Conservation (phyloP, 495 filamentous ascomycete genomes). For the Neohortaea acidophila region DNA sequence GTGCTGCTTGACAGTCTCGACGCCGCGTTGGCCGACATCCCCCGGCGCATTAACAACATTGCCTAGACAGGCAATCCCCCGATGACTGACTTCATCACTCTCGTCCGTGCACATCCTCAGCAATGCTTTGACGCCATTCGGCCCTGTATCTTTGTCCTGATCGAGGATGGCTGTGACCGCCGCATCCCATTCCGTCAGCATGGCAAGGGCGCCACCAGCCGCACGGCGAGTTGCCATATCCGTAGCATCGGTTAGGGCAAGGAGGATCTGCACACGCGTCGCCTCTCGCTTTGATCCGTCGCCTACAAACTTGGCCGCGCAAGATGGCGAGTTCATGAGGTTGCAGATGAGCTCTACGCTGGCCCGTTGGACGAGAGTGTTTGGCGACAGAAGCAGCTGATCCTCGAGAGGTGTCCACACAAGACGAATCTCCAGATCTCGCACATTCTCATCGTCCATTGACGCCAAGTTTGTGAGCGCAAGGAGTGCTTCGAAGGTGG, state of each 20-base stretch:
- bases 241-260: constrained; percentile 75
- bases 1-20: constrained; percentile 5
- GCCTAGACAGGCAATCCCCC: constrained; percentile 61
- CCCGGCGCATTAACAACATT: constrained; percentile 43
- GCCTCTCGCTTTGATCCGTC: constrained; percentile 50
- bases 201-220: constrained; percentile 76
- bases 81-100: constrained; percentile 55
- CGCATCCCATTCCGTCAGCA: constrained; percentile 60
- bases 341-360: constrained; percentile 86
- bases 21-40: constrained; percentile 28
- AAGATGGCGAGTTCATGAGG: constrained; percentile 61
- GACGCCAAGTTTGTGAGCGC: constrained; percentile 90
- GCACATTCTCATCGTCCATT: constrained; percentile 34
- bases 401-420: constrained; percentile 54
- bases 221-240: constrained; percentile 65
- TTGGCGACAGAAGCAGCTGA: constrained; percentile 63
- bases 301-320: constrained; percentile 53
- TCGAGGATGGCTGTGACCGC: constrained; percentile 53
- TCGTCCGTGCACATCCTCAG: constrained; percentile 62
- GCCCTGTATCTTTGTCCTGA: constrained; percentile 33
- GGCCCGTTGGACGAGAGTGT: constrained; percentile 63
- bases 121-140: constrained; percentile 46
- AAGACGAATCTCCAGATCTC: constrained; percentile 44
- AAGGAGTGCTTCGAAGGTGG: constrained; percentile 76
- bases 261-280: constrained; percentile 62